phyloP scores from a whole-genome alignment of 2,329 filamentous ascomycete species.

The Fusarium annulatum region DNA sequence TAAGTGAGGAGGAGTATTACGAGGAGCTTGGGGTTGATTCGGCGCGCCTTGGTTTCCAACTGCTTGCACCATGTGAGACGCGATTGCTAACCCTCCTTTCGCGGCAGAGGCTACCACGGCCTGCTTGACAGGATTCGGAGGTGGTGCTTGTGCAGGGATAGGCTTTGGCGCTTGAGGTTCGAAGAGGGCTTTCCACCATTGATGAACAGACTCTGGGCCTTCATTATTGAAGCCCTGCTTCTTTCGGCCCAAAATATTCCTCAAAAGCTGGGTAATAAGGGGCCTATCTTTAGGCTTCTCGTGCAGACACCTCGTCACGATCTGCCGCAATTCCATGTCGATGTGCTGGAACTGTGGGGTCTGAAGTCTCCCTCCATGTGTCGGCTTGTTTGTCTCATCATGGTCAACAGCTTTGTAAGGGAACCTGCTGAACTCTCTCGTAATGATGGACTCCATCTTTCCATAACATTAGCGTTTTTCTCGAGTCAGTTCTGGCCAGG shows the following conservation, averaged over 20 bases:
- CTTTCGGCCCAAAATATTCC: conserved; percentile 35
- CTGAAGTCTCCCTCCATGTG: conserved; percentile 42
- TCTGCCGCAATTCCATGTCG: conserved; percentile 39
- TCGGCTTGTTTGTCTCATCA: neutral
- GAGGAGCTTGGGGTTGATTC: neutral
- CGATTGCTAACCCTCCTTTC: neutral
- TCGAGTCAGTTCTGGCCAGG: neutral
- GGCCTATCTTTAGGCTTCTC: conserved; percentile 45
- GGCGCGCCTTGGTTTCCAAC: neutral
- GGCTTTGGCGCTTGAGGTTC: neutral
- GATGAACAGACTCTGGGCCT: conserved; percentile 11
- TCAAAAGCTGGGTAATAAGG: conserved; percentile 34
- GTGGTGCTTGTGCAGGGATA: neutral
- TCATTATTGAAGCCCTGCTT: conserved; percentile 25
- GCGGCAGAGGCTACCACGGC: neutral
- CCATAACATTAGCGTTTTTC: conserved; percentile 5
- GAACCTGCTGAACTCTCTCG: conserved; percentile 15
- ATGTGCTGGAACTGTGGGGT: conserved; percentile 2
- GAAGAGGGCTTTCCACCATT: conserved; percentile 37
- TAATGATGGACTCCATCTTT: conserved; percentile 47
- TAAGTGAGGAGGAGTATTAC: neutral
- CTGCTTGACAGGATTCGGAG: neutral
- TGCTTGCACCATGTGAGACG: neutral
- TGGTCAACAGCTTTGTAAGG: conserved; percentile 25
- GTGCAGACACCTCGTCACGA: conserved; percentile 42